These are phyloP conservation scores for Carpinus viminea DNA, from an alignment of 306 rosid genomes.

Conservation along the genomic window DNA sequence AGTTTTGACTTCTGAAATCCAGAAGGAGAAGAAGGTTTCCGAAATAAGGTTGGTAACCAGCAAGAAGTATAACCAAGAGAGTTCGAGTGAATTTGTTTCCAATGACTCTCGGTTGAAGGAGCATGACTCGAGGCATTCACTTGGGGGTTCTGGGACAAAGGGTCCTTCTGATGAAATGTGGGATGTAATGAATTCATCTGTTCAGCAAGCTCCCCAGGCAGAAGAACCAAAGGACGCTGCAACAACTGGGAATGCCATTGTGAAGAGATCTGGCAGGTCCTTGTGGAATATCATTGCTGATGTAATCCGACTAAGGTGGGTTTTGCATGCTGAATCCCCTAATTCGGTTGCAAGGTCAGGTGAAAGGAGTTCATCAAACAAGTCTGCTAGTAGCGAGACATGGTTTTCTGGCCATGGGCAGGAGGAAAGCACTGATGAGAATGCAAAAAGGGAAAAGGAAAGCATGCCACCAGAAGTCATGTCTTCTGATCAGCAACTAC, in stretches of 20 bases:
- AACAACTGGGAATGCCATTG: slow-evolving; percentile 43
- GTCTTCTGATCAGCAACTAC: slow-evolving; percentile 46
- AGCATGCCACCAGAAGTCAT: slow-evolving; percentile 37
- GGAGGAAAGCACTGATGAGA: slow-evolving; percentile 53
- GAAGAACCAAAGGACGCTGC: slow-evolving; percentile 46
- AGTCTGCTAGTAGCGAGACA: slow-evolving; percentile 61
- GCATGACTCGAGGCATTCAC: slow-evolving; percentile 43
- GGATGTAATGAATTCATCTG: slow-evolving; percentile 58
- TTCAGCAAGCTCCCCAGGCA: slow-evolving; percentile 35
- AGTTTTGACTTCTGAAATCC: slow-evolving; percentile 52
- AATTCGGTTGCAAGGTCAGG: slow-evolving; percentile 51
- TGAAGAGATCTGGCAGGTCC: slow-evolving; percentile 75
- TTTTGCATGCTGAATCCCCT: slow-evolving; percentile 50
- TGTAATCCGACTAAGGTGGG: slow-evolving; percentile 71
- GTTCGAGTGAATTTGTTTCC: slow-evolving; percentile 32
- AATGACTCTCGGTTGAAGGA: slow-evolving; percentile 45
- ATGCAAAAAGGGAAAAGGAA: slow-evolving; percentile 32
- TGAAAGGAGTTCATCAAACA: slow-evolving; percentile 59
- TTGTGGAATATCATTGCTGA: slow-evolving; percentile 64
- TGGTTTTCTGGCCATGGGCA: slow-evolving; percentile 76
- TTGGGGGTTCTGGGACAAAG: slow-evolving; percentile 63
- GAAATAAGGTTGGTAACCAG: slow-evolving; percentile 36
- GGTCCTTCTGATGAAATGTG: slow-evolving; percentile 84
- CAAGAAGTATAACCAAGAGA: slow-evolving; percentile 33
- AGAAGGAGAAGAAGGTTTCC: slow-evolving; percentile 35